A percentile compares a stretch with the other conserved stretches of the same genome.
Evolutionary conservation across 108 stramenopile species (phyloP).

Genomic region (Cyclotella sp.): DNA sequence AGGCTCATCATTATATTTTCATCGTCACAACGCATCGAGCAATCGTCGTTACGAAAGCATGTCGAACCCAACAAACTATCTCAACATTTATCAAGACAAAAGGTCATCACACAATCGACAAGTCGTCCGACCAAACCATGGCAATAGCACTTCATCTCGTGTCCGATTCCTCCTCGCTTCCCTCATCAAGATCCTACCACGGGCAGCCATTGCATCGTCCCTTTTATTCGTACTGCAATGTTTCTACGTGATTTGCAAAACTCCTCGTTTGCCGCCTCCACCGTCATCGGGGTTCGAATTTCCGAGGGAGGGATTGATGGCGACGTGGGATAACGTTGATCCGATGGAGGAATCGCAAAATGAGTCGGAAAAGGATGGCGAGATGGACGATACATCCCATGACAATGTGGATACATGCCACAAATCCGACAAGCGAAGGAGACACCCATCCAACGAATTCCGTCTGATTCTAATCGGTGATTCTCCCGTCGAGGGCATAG

Average conservation of each 20-base stretch:
- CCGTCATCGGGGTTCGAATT: slow-evolving; percentile 21
- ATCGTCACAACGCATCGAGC: no score
- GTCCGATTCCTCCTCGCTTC: no score
- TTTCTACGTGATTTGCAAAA: slow-evolving; percentile 19
- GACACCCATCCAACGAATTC: slow-evolving; percentile 20
- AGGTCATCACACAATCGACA: no score
- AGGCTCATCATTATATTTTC: no score
- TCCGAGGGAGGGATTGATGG: slow-evolving; percentile 23
- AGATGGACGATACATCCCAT: not conserved
- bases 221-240: slow-evolving; percentile 19
- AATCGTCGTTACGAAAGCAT: no score
- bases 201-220: slow-evolving; percentile 15
- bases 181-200: not conserved
- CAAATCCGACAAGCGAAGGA: not conserved
- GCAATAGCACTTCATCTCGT: no score
- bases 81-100: no score
- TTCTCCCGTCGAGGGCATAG: slow-evolving; percentile 43
- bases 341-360: not conserved
- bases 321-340: not conserved
- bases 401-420: not conserved
- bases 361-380: not conserved
- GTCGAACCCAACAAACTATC: no score
- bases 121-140: no score
- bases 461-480: slow-evolving; percentile 32
- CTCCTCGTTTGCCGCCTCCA: slow-evolving; percentile 34